Evolutionary conservation across 805 yeast species (phyloP), one percentile per base, ranked within the genome.

Genomic region (Debaryomyces tyrocola): DNA sequence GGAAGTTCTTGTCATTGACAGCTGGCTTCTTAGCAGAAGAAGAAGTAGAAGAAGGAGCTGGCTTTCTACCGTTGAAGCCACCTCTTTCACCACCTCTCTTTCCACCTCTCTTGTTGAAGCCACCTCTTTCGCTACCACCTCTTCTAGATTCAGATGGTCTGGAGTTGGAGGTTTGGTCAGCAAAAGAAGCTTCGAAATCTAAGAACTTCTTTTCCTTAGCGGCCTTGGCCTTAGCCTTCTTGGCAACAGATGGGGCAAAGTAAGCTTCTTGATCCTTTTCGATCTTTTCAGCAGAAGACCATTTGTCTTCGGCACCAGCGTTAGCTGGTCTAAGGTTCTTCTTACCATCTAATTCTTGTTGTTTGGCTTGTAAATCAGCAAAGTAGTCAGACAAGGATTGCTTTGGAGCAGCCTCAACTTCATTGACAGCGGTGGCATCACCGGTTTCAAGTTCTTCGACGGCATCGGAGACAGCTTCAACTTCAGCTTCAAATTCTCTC

Each of bases 311-410:
- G 47, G 77, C 70, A 57, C 83, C 84, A 63, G 79, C 80, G 74
- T 82, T 82, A 60, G 84, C 78, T 63, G 72, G 54, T 72, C 80
- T 75, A 41, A 63, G 51, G 31, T 69, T 55, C 56, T 66, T 66
- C 46, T 62, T 57, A 40, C 65, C 62, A 28, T 57, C 69, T 57
- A 74, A 70, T 45, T 68, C 67, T 42, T 67, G 66, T 59, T 72
- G 75, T 56, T 75, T 67, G 51, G 72, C 63, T 63, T 75, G 67
- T 64, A 75, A 69, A 73, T 85, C 90, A 61, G 83, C 83, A 69
- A 90, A 82, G 85, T 87, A 92, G 63, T 90, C 95, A 62, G 84
- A 90, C 63, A 88, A 83, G 49, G 97, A 85, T 77, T 82, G 83
- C 66, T 71, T 70, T 53, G 77, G 79, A 54, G 77, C 78, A 48